Evolutionary conservation across 768 basidiomycete genomes (phyloP).

Genomic region (Suillus luteus): DNA sequence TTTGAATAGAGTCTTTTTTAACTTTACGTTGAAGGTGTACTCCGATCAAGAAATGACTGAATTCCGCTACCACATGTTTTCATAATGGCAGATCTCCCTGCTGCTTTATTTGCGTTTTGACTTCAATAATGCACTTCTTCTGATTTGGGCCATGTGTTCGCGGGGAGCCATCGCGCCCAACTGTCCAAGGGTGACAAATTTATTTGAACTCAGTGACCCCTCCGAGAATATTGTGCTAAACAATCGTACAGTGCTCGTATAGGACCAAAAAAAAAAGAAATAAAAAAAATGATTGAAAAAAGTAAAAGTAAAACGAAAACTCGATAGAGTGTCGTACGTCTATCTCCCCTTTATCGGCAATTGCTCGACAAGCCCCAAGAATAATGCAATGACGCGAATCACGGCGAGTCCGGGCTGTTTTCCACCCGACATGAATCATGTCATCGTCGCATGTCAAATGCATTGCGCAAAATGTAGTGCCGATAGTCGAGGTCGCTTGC

Average conservation of each 20-base stretch:
- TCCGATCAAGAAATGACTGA: background rate
- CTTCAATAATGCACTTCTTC: background rate
- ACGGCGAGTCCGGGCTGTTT: background rate
- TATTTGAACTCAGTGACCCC: background rate
- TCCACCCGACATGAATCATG: background rate
- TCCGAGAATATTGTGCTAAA: slow-evolving; percentile 2
- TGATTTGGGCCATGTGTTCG: background rate
- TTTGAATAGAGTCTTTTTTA: slow-evolving; percentile 5
- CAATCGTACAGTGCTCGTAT: background rate
- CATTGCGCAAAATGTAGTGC: slow-evolving; percentile 6
- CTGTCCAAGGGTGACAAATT: background rate
- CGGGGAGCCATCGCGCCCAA: slow-evolving; percentile 5
- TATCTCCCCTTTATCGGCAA: slow-evolving; percentile 7
- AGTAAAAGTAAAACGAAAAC: no score
- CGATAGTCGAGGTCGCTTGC: background rate
- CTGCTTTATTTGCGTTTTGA: slow-evolving; percentile 1
- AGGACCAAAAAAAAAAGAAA: no score
- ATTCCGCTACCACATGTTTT: background rate
- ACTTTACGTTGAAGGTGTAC: background rate
- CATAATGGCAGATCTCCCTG: background rate
- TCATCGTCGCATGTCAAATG: slow-evolving; percentile 1
- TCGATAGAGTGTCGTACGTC: background rate
- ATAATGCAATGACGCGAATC: slow-evolving; percentile 7
- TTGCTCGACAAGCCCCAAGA: background rate
- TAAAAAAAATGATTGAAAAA: no score